Evolutionary conservation across 148 eudicot genomes (phyloP).

Genomic region (Heliamphora exappendiculata): DNA sequence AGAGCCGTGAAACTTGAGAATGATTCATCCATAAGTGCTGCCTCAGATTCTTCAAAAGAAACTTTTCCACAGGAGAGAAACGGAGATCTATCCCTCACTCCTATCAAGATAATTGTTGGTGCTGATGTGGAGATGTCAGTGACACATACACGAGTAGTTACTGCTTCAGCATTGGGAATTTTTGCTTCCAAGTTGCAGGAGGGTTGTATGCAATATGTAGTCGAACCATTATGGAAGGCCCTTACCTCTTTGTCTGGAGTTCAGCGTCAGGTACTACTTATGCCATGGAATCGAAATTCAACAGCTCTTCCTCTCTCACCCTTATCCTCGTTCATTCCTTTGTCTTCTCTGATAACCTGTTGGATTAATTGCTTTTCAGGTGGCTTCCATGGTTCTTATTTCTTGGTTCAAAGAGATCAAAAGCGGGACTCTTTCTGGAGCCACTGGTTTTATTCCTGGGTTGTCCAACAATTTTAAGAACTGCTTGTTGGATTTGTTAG

Average conservation of each 20-base stretch:
- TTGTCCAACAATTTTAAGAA: slow-evolving; percentile 54
- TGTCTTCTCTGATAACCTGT: neutral
- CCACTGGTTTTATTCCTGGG: slow-evolving; percentile 29
- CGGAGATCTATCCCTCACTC: slow-evolving; percentile 44
- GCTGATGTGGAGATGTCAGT: slow-evolving; percentile 87
- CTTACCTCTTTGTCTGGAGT: slow-evolving; percentile 77
- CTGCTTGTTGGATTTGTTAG: slow-evolving; percentile 70
- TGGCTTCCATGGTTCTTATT: slow-evolving; percentile 83
- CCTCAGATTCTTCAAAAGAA: slow-evolving; percentile 36
- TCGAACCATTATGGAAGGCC: slow-evolving; percentile 76
- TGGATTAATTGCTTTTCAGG: slow-evolving; percentile 28
- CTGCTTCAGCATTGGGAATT: slow-evolving; percentile 80
- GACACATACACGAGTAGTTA: slow-evolving; percentile 75
- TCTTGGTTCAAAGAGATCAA: slow-evolving; percentile 90
- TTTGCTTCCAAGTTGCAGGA: slow-evolving; percentile 74
- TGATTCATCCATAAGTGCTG: slow-evolving; percentile 27
- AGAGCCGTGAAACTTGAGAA: slow-evolving; percentile 67
- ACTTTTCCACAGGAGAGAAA: slow-evolving; percentile 35
- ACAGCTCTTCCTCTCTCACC: neutral
- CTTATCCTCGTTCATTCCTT: neutral
- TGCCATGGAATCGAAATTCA: neutral
- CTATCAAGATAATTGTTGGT: slow-evolving; percentile 77
- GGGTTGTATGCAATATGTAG: slow-evolving; percentile 45
- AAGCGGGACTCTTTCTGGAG: slow-evolving; percentile 19
- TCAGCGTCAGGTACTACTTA: slow-evolving; percentile 66